Conservation (phyloP, 306 rosid genomes). For the Citrullus colocynthis region DNA sequence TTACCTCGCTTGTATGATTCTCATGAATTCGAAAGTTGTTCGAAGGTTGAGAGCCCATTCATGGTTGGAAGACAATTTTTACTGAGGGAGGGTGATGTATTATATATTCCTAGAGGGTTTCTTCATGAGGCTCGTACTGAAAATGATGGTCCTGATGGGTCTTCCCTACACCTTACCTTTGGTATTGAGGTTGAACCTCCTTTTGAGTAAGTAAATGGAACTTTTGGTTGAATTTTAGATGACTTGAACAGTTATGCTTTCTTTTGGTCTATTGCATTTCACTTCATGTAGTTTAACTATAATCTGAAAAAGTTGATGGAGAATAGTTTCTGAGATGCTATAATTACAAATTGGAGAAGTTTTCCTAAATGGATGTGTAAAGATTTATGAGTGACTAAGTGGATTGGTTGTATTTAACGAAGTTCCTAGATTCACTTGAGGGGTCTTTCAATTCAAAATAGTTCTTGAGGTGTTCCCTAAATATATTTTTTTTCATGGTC, state of each 20-base stretch:
- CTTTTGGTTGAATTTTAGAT: not conserved
- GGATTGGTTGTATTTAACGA: not conserved
- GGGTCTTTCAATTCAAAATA: not conserved
- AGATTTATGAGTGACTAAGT: not conserved
- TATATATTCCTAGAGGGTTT: constrained; percentile 82
- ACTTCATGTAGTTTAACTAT: constrained; percentile 33
- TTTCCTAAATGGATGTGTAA: not conserved
- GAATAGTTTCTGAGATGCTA: not conserved
- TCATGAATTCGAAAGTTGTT: constrained; percentile 21
- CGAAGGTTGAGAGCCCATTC: constrained; percentile 26
- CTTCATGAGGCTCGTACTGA: constrained; percentile 67
- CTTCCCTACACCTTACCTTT: constrained; percentile 72
- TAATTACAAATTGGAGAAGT: not conserved
- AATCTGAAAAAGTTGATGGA: not conserved
- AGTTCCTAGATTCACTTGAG: not conserved
- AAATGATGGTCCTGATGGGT: constrained; percentile 20
- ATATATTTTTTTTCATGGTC: not conserved
- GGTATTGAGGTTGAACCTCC: constrained; percentile 84
- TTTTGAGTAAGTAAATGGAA: constrained; percentile 55
- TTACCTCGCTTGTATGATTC: constrained; percentile 69
- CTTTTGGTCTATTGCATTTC: constrained; percentile 2
- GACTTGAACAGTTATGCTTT: not conserved
- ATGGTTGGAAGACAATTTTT: constrained; percentile 29
- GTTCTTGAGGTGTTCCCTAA: not conserved
- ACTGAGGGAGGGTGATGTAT: constrained; percentile 56